These are phyloP conservation scores for Trypanosoma cruzi DNA, from an alignment of 208 protist genomes.

Conservation along the genomic window DNA sequence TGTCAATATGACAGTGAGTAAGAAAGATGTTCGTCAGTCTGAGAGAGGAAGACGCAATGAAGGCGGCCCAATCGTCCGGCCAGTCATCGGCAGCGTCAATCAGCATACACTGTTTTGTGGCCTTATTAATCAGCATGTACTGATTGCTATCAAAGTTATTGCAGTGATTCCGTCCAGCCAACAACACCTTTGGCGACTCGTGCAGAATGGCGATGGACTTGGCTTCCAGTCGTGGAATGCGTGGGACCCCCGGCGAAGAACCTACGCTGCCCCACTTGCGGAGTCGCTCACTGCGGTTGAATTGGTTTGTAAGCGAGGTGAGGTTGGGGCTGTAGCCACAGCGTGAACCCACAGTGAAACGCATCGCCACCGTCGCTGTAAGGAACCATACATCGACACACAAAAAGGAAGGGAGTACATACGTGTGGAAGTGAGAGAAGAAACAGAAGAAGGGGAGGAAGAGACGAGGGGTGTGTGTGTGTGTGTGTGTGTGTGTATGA, in stretches of 20 bases:
- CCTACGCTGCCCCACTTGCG: constrained; percentile 67
- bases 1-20: constrained; percentile 91
- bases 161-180: constrained; percentile 75
- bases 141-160: constrained; percentile 90
- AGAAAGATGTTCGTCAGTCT: constrained; percentile 81
- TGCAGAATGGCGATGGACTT: constrained; percentile 79
- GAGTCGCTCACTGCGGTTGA: constrained; percentile 73
- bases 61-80: constrained; percentile 90
- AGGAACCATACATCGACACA: neutral
- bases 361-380: constrained; percentile 14
- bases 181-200: constrained; percentile 79
- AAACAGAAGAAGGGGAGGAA: neutral
- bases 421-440: neutral
- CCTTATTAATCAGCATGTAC: constrained; percentile 77
- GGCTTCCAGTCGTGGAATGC: constrained; percentile 60
- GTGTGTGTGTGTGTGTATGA: no score
- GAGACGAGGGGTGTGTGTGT: no score
- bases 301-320: constrained; percentile 82
- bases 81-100: constrained; percentile 90
- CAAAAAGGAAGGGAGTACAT: neutral
- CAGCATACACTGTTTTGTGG: constrained; percentile 74
- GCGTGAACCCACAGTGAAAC: constrained; percentile 9
- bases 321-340: constrained; percentile 56
- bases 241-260: constrained; percentile 55
- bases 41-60: constrained; percentile 62